Conservation (phyloP, 139 green algal genomes). For the Volvox reticuliferus region DNA sequence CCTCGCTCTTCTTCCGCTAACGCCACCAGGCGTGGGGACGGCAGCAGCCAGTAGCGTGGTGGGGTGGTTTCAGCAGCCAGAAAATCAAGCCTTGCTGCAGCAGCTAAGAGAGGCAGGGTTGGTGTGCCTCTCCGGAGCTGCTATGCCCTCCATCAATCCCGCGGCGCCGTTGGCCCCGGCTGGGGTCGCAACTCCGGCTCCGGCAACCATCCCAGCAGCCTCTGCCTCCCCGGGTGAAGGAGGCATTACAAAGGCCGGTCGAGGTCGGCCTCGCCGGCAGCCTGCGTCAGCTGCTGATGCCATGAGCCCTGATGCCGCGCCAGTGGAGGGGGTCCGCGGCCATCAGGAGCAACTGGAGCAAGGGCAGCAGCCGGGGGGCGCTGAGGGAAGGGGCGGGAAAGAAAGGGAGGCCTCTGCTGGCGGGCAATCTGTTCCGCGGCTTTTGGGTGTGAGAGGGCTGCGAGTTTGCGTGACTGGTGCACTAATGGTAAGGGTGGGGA, state of each 20-base stretch:
- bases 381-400: not conserved
- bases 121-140: not conserved
- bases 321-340: too few species aligned
- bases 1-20: too few species aligned
- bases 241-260: too few species aligned
- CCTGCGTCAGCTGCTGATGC: too few species aligned
- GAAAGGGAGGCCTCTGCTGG: not conserved
- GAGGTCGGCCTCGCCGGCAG: too few species aligned
- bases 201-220: too few species aligned
- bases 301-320: too few species aligned
- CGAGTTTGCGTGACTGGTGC: constrained; percentile 26
- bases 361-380: too few species aligned
- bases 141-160: not conserved
- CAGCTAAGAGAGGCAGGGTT: constrained; percentile 21
- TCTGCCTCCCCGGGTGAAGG: not conserved
- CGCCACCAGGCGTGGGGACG: not conserved
- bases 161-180: not conserved
- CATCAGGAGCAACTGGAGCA: too few species aligned
- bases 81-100: constrained; percentile 48
- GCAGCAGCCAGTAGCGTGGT: not conserved
- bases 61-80: constrained; percentile 24
- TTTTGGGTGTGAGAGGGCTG: constrained; percentile 19
- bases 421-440: not conserved
- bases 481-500: not conserved
- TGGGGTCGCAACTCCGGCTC: not conserved